phyloP scores from a whole-genome alignment of 805 yeast genomes.

The Ogataea ganodermae region DNA sequence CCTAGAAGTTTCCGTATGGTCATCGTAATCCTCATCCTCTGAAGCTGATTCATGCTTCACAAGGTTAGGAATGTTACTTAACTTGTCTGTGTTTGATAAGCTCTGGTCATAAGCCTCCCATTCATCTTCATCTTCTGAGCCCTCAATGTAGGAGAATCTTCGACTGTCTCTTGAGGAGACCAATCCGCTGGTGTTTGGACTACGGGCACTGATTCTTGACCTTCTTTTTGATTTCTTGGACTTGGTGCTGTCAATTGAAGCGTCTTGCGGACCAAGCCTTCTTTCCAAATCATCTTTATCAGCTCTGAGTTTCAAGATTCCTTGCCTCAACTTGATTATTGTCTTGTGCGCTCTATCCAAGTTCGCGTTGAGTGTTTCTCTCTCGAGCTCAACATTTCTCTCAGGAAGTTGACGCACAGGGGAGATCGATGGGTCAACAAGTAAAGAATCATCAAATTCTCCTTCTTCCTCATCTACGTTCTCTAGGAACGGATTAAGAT shows the following conservation, averaged over 20 bases:
- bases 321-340: constrained; percentile 58
- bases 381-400: constrained; percentile 52
- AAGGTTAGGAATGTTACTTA: constrained; percentile 26
- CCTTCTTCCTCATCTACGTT: constrained; percentile 29
- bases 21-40: constrained; percentile 19
- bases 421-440: constrained; percentile 37
- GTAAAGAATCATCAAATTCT: constrained; percentile 38
- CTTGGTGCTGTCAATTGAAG: neutral
- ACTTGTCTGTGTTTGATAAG: constrained; percentile 15
- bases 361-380: constrained; percentile 66
- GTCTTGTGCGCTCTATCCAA: constrained; percentile 64
- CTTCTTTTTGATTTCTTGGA: constrained; percentile 8
- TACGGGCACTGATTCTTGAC: constrained; percentile 8
- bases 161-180: constrained; percentile 20
- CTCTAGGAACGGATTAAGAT: constrained; percentile 6
- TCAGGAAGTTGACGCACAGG: constrained; percentile 41
- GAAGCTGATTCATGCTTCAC: constrained; percentile 21
- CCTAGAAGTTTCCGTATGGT: constrained; percentile 8
- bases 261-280: constrained; percentile 6
- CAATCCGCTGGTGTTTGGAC: constrained; percentile 14
- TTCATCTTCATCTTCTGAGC: constrained; percentile 18
- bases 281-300: constrained; percentile 41
- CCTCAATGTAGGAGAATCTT: constrained; percentile 22
- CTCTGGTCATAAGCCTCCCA: constrained; percentile 29
- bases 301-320: constrained; percentile 45